Evolutionary conservation across 306 rosid species (phyloP), one percentile per base, ranked within the genome.

Genomic region (Datisca glomerata): DNA sequence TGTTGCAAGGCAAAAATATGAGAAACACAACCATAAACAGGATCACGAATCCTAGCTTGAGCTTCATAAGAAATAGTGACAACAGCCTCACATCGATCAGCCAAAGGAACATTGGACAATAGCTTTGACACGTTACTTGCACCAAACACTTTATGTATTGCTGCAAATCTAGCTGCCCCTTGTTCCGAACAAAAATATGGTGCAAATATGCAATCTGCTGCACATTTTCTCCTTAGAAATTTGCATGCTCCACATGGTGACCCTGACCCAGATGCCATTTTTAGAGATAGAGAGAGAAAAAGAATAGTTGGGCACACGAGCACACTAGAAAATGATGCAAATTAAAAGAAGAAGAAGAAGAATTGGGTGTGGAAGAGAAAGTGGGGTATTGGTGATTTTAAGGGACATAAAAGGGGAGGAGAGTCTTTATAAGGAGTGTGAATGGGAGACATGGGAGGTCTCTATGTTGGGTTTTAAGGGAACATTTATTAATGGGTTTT

Each of bases 191-290:
- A 73, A 39, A 91, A 91, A 35, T 91, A 91, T 3, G 98, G 98
- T 4, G 96, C 98, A 60, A 91, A 91, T 18, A 91, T 56, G 54
- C 96, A 91, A 3, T 91, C 99, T 3, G 73, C 12, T 1, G 91
- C 85, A 28, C 98, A 91, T 69, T 85, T 91, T 34, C 98, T 37
- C 51, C 98, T 36, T 1, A 91, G 87, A 57, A 84, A 91, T 68
- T 91, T 91, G 82, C 98, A 91, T 41, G 98, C 98, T 13, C 98
- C 98, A 20, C 98, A 91, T 23, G 98, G 98, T 12, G 98, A 84
- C 0, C 91, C 93, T 3, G 74, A 41, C 2, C 63, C 66, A 17
- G 59, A 23, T 17, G 4, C 24, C 47, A 32, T 28, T 33, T 4
- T 15, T 57, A 18, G 9, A 13, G 27, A 51, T 1, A 16, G 8